These are phyloP conservation scores for Penicillium robsamsonii DNA, from an alignment of 495 filamentous ascomycete species.

Conservation along the genomic window DNA sequence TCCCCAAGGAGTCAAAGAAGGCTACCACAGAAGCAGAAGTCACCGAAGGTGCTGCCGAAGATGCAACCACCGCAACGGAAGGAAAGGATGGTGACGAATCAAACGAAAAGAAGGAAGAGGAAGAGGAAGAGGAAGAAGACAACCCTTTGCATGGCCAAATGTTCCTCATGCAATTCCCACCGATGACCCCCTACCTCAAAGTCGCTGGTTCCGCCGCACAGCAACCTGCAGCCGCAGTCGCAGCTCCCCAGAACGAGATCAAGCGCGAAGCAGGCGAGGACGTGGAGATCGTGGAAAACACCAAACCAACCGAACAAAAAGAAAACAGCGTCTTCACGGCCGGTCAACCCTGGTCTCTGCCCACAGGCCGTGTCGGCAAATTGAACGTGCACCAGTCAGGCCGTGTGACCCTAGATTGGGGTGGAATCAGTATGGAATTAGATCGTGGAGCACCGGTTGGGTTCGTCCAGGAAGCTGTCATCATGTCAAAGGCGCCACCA, in stretches of 20 bases:
- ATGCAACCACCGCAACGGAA: conserved; percentile 11
- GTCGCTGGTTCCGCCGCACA: conserved; percentile 25
- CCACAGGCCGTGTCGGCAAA: conserved; percentile 56
- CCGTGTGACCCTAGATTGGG: conserved; percentile 49
- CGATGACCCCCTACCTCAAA: conserved; percentile 50
- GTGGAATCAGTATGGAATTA: conserved; percentile 47
- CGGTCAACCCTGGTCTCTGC: conserved; percentile 41
- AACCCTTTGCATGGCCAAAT: conserved; percentile 39
- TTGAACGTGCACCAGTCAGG: conserved; percentile 53
- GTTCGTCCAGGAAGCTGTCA: conserved; percentile 48
- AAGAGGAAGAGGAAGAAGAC: conserved; percentile 34
- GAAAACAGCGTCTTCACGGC: conserved; percentile 37
- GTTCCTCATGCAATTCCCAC: conserved; percentile 57
- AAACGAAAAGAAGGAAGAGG: conserved; percentile 9
- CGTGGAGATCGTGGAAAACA: conserved; percentile 32
- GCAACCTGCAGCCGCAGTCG: conserved; percentile 5
- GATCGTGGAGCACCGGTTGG: conserved; percentile 43
- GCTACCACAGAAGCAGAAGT: conserved; percentile 16
- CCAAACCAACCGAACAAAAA: conserved; percentile 12
- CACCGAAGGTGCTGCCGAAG: conserved; percentile 11
- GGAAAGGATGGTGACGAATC: conserved; percentile 16
- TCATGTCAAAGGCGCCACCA: conserved; percentile 32
- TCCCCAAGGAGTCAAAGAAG: conserved; percentile 26
- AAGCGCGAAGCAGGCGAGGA: conserved; percentile 38
- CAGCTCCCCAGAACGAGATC: conserved; percentile 20